Conservation (phyloP, 371 early-diverging fungal species). For the Mortierella sp. region DNA sequence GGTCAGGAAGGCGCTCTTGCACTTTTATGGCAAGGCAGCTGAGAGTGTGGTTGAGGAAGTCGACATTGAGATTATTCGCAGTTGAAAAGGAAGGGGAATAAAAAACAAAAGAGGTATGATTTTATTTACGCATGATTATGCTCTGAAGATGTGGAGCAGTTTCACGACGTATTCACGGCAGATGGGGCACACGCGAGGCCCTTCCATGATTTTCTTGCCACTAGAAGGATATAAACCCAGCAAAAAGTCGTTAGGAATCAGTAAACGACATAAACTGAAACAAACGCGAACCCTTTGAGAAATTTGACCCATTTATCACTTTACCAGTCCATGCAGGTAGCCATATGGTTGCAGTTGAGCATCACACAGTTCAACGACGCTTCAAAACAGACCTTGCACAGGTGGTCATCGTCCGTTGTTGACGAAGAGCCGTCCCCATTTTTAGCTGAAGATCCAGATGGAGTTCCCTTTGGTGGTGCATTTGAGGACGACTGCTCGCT, state of each 20-base stretch:
- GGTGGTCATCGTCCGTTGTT: slow-evolving; percentile 22
- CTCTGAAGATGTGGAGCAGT: slow-evolving; percentile 43
- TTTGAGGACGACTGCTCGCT: neutral
- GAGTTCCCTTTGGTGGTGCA: neutral
- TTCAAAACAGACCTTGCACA: slow-evolving; percentile 52
- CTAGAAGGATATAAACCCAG: neutral
- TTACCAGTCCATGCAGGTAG: slow-evolving; percentile 55
- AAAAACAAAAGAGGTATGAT: neutral
- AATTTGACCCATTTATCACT: neutral
- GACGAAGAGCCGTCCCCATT: neutral
- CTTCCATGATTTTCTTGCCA: slow-evolving; percentile 41
- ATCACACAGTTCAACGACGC: slow-evolving; percentile 50
- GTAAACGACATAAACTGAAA: neutral
- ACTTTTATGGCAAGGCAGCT: slow-evolving; percentile 54
- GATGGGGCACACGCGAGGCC: slow-evolving; percentile 37
- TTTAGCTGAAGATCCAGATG: neutral
- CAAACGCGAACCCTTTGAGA: too few species aligned
- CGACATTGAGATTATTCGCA: slow-evolving; percentile 46
- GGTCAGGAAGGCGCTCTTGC: slow-evolving; percentile 35
- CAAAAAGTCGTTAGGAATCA: neutral
- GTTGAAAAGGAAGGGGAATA: neutral
- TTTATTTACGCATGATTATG: slow-evolving; percentile 3
- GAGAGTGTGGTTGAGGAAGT: slow-evolving; percentile 48
- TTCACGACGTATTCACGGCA: slow-evolving; percentile 45
- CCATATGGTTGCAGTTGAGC: slow-evolving; percentile 49